Base-by-base conservation (phyloP, 2,329 filamentous ascomycete species). In the Pestalotiopsis sp. region DNA sequence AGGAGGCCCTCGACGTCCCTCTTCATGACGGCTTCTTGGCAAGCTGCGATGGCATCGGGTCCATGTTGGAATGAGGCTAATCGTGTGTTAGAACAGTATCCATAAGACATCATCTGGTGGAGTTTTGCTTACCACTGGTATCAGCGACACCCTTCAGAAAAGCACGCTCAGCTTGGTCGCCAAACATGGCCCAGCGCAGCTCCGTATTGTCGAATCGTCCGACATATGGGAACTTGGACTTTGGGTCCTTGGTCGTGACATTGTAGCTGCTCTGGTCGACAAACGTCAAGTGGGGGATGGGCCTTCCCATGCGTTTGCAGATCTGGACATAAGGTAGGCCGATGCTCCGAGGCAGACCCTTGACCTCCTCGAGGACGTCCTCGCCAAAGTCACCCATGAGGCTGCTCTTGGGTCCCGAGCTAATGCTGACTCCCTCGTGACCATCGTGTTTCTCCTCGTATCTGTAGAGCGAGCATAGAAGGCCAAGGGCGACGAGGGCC, bases 251-350 rank as follows among this genome's bases (percentile, higher is more conserved):
- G 67, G 86, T 79, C 73, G 83, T 84, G 68, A 86, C 78, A 68
- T 88, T 88, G 74, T 86, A 86, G 0, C 84, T 86, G 1, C 84
- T 82, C 72, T 87, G 85, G 71, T 87, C 86, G 6, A 83, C 83
- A 70, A 87, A 87, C 0, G 84, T 84, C 14, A 87, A 79, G 71
- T 87, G 85, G 0, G 85, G 85, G 2, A 87, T 77, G 1, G 84
- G 79, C n/a, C 85, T 77, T 20, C 85, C 85, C 81, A 87, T 85
- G 0, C 85, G 80, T 25, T 82, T 81, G 0, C 83, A 86, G 17
- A 87, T 76, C 71, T 87, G 84, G 69, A 81, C 82, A 72, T 85
- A 85, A 0, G 86, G 84, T 0, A 87, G 77, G 0, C 82, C 84
- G 52, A 87, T 85, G 64, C 79, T 82, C 17, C 79, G 74, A 0